phyloP scores from a whole-genome alignment of 2,329 filamentous ascomycete genomes.

The Pseudogymnoascus sp. region DNA sequence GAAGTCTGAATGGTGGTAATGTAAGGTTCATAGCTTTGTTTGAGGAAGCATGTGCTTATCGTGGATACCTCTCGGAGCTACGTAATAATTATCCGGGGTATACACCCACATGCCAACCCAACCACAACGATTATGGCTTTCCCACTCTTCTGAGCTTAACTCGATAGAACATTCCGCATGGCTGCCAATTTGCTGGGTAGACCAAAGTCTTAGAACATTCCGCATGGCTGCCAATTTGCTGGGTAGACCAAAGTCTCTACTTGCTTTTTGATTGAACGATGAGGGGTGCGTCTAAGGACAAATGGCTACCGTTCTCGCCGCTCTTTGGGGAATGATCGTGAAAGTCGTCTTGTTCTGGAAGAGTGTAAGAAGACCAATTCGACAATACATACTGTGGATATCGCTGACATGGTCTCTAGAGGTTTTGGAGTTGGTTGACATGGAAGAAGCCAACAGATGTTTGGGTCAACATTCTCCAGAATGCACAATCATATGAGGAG shows the following conservation, averaged over 20 bases:
- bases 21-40: background rate
- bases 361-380: slow-evolving; percentile 37
- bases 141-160: background rate
- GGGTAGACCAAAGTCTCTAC: background rate
- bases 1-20: background rate
- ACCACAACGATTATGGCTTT: background rate
- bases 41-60: slow-evolving; percentile 4
- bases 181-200: background rate
- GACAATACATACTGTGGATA: background rate
- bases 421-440: slow-evolving; percentile 59
- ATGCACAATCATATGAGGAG: slow-evolving; percentile 68
- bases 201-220: background rate
- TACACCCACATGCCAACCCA: background rate
- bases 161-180: background rate
- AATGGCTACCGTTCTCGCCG: slow-evolving; percentile 27
- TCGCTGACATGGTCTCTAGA: slow-evolving; percentile 39
- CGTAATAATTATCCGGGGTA: slow-evolving; percentile 8
- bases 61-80: slow-evolving; percentile 8
- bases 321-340: slow-evolving; percentile 50
- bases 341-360: slow-evolving; percentile 59
- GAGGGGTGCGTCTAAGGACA: background rate
- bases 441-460: slow-evolving; percentile 57
- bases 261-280: background rate
- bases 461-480: slow-evolving; percentile 57
- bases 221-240: background rate